Conservation (phyloP, 2,329 filamentous ascomycete species). For the Diaporthe ampelina region DNA sequence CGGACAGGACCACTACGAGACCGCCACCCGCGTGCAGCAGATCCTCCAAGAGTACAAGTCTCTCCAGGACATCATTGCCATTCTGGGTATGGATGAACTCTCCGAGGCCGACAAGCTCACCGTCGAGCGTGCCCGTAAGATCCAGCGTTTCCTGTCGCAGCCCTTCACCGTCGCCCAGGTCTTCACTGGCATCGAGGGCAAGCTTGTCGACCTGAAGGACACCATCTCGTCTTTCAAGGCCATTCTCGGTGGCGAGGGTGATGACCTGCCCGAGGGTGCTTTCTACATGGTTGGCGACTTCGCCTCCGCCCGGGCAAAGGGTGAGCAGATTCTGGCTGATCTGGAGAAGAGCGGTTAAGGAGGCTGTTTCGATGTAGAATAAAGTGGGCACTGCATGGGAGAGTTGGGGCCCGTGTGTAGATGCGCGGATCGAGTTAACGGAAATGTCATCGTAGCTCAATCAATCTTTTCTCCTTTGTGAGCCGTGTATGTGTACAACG, state of each 20-base stretch:
- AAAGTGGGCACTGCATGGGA: conserved; percentile 48
- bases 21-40: conserved; percentile 95
- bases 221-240: conserved; percentile 98
- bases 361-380: conserved; percentile 49
- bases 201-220: conserved; percentile 98
- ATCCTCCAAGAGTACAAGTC: conserved; percentile 99
- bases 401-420: conserved; percentile 68
- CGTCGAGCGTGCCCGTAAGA: conserved; percentile 99
- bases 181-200: conserved; percentile 95
- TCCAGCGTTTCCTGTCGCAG: conserved; percentile 99
- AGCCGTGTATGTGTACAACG: conserved; percentile 66
- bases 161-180: conserved; percentile 91
- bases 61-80: conserved; percentile 99
- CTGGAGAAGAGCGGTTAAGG: conserved; percentile 73
- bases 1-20: conserved; percentile 97
- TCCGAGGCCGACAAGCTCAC: conserved; percentile 99
- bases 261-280: conserved; percentile 92
- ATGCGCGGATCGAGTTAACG: conserved; percentile 66
- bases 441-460: conserved; percentile 66
- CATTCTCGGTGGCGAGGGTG: conserved; percentile 94
- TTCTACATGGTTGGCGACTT: conserved; percentile 99
- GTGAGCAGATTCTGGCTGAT: conserved; percentile 99
- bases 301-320: conserved; percentile 92
- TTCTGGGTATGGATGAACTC: conserved; percentile 99
- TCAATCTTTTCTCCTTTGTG: conserved; percentile 67